Percentiles rank a stretch among this genome's conserved stretches.
These are phyloP conservation scores for Saposhnikovia divaricata DNA, from an alignment of 129 eudicot genomes.

Conservation along the genomic window DNA sequence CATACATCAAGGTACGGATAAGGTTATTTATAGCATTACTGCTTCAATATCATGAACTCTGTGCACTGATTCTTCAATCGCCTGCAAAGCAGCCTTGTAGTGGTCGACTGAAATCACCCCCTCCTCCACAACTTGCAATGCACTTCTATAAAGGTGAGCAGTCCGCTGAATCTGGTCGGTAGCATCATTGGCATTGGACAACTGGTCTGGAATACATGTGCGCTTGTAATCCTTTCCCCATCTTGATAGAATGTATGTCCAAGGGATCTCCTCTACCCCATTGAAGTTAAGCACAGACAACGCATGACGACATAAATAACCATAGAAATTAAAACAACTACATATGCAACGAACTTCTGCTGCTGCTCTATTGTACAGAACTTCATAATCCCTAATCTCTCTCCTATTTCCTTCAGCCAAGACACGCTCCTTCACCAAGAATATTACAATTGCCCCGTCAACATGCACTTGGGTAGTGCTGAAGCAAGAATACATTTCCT, in stretches of 20 bases:
- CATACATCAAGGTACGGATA: background rate
- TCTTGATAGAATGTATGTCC: slow-evolving; percentile 56
- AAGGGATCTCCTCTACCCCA: slow-evolving; percentile 76
- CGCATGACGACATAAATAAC: slow-evolving; percentile 75
- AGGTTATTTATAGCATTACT: slow-evolving; percentile 27
- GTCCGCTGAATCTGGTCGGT: slow-evolving; percentile 36
- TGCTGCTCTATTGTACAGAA: slow-evolving; percentile 62
- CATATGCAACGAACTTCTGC: slow-evolving; percentile 84
- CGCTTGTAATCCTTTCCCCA: slow-evolving; percentile 77
- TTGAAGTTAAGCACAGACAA: slow-evolving; percentile 76
- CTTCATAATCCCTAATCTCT: slow-evolving; percentile 73
- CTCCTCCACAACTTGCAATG: slow-evolving; percentile 86
- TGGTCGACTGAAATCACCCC: slow-evolving; percentile 73
- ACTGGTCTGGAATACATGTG: slow-evolving; percentile 29
- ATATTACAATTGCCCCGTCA: slow-evolving; percentile 57
- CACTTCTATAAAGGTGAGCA: slow-evolving; percentile 57
- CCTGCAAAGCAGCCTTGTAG: slow-evolving; percentile 64
- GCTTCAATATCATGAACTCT: slow-evolving; percentile 63
- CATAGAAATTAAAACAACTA: slow-evolving; percentile 80
- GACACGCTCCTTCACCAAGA: slow-evolving; percentile 76
- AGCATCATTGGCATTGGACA: slow-evolving; percentile 20
- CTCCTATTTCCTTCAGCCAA: slow-evolving; percentile 57
- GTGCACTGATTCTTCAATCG: slow-evolving; percentile 61
- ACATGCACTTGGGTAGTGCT: slow-evolving; percentile 77
- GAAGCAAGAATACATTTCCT: slow-evolving; percentile 92